Conservation (phyloP, 2,329 filamentous ascomycete genomes). For the Tolypocladium paradoxum region DNA sequence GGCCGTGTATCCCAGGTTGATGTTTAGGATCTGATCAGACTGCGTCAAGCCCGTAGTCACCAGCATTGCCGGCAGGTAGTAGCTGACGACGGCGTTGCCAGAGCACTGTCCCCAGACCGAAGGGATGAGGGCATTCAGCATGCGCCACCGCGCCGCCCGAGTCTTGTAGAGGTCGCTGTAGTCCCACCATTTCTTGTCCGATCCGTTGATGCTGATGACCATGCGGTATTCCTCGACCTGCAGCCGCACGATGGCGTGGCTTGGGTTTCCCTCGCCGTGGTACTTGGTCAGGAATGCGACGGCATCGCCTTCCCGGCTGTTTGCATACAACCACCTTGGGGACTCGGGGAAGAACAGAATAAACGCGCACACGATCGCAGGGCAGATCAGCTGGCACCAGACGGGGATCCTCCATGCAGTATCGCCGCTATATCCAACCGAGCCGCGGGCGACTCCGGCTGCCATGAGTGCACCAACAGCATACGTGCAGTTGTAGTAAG, state of each 20-base stretch:
- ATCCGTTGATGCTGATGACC: slow-evolving; percentile 19
- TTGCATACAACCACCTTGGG: slow-evolving; percentile 28
- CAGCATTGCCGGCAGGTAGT: slow-evolving; percentile 30
- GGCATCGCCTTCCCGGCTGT: slow-evolving; percentile 24
- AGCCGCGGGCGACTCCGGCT: slow-evolving; percentile 32
- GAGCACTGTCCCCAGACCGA: slow-evolving; percentile 29
- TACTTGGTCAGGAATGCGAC: slow-evolving; percentile 22
- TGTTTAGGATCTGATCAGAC: slow-evolving; percentile 20
- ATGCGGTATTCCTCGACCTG: slow-evolving; percentile 25
- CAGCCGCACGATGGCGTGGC: slow-evolving; percentile 27
- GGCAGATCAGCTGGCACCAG: slow-evolving; percentile 29
- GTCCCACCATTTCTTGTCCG: slow-evolving; percentile 30
- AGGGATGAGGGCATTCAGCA: slow-evolving; percentile 23
- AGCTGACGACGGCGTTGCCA: slow-evolving; percentile 17
- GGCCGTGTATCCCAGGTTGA: slow-evolving; percentile 26
- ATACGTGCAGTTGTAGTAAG: slow-evolving; percentile 39
- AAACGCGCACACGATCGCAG: slow-evolving; percentile 19
- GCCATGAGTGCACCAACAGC: slow-evolving; percentile 37
- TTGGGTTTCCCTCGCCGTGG: slow-evolving; percentile 27
- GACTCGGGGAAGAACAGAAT: slow-evolving; percentile 23
- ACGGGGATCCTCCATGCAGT: slow-evolving; percentile 28
- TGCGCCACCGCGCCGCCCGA: slow-evolving; percentile 20
- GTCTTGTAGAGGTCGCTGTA: slow-evolving; percentile 27
- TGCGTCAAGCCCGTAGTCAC: slow-evolving; percentile 25
- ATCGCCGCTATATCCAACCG: slow-evolving; percentile 17